Percentiles rank a stretch among this genome's conserved stretches.
phyloP scores from a whole-genome alignment of 306 rosid species.

The Pachyrhizus erosus region DNA sequence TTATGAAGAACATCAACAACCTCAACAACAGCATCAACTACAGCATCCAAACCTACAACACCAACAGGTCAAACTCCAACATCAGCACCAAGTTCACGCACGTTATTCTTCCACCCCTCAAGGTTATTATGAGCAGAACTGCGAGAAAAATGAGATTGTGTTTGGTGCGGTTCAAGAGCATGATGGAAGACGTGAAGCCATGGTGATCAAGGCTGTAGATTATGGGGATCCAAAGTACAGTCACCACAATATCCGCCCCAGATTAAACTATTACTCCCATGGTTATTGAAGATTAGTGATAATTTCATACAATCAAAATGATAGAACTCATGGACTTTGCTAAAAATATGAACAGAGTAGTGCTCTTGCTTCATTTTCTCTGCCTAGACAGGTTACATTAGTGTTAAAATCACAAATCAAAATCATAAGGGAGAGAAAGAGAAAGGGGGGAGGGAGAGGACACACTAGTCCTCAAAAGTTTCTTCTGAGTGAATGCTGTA shows the following conservation, averaged over 20 bases:
- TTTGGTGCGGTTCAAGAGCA: slow-evolving; percentile 98
- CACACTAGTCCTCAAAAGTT: neutral
- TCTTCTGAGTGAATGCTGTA: slow-evolving; percentile 19
- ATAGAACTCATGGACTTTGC: neutral
- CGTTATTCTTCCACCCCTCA: slow-evolving; percentile 73
- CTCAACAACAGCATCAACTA: slow-evolving; percentile 46
- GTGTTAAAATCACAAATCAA: neutral
- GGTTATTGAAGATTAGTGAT: slow-evolving; percentile 55
- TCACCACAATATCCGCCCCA: slow-evolving; percentile 76
- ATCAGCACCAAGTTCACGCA: slow-evolving; percentile 64
- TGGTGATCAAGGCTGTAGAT: slow-evolving; percentile 94
- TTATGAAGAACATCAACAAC: slow-evolving; percentile 55
- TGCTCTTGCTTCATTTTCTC: neutral
- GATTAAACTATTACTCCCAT: slow-evolving; percentile 70
- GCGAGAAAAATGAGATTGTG: slow-evolving; percentile 90
- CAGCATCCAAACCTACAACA: slow-evolving; percentile 32
- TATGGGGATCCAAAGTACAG: slow-evolving; percentile 73
- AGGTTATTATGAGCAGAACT: slow-evolving; percentile 70
- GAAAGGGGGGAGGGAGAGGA: neutral
- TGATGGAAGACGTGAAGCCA: slow-evolving; percentile 81
- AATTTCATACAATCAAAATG: slow-evolving; percentile 27
- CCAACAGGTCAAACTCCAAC: slow-evolving; percentile 46
- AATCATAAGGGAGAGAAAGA: neutral
- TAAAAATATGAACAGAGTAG: neutral
- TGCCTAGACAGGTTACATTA: neutral